Conservation (phyloP, 176 grass and related monocot genomes). For the Zea luxurians region DNA sequence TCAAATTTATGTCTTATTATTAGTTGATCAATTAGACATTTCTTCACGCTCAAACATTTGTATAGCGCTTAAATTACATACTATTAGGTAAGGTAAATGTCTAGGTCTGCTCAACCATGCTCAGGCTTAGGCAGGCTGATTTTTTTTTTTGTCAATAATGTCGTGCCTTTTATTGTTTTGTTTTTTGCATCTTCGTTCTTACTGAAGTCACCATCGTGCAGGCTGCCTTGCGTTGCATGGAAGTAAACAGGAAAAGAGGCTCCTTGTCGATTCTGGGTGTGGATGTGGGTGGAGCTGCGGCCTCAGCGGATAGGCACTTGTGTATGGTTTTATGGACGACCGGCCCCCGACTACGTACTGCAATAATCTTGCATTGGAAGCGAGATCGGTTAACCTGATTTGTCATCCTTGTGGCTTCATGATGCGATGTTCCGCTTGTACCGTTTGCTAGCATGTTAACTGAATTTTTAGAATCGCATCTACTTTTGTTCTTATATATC, state of each 20-base stretch:
- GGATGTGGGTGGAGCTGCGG: conserved; percentile 20
- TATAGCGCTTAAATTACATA: neutral
- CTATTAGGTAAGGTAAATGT: neutral
- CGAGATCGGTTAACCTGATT: conserved; percentile 60
- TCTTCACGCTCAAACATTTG: neutral
- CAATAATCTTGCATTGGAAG: conserved; percentile 52
- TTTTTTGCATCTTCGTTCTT: conserved; percentile 12
- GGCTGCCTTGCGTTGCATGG: conserved; percentile 44
- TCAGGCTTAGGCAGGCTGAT: neutral
- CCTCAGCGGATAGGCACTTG: conserved; percentile 15
- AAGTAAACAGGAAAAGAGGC: conserved; percentile 25
- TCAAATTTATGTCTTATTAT: neutral
- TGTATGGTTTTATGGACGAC: conserved; percentile 18
- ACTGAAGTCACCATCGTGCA: conserved; percentile 17
- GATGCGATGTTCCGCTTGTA: conserved; percentile 56
- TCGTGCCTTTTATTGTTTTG: neutral
- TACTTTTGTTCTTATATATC: neutral
- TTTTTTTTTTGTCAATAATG: neutral
- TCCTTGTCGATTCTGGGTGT: neutral
- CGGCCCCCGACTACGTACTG: conserved; percentile 19
- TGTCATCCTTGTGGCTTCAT: conserved; percentile 53
- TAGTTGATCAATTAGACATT: neutral
- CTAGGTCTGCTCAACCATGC: neutral
- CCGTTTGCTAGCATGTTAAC: conserved; percentile 42
- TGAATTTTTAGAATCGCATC: conserved; percentile 24